Conservation (phyloP, 2,329 filamentous ascomycete genomes). For the Knufia petricola region DNA sequence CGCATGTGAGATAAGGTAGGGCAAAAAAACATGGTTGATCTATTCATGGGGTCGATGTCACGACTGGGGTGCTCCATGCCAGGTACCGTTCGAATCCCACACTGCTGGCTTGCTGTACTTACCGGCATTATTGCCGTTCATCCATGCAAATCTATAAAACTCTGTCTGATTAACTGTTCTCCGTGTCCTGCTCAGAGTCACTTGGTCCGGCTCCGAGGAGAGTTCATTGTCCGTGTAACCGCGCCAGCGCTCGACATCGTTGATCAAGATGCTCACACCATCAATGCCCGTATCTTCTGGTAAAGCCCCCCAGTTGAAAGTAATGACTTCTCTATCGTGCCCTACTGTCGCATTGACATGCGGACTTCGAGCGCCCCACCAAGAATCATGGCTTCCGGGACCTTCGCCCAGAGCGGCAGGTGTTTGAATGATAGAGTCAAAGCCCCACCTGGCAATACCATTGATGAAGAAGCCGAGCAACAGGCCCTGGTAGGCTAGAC, state of each 20-base stretch:
- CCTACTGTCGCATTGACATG: constrained; percentile 42
- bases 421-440: constrained; percentile 79
- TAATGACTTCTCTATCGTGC: constrained; percentile 31
- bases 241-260: constrained; percentile 54
- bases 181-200: constrained; percentile 15
- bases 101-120: constrained; percentile 18
- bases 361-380: constrained; percentile 36
- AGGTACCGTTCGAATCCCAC: constrained; percentile 21
- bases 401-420: constrained; percentile 54
- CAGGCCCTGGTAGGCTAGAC: constrained; percentile 78
- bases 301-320: constrained; percentile 34
- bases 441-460: constrained; percentile 88
- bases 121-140: constrained; percentile 25
- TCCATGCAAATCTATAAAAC: constrained; percentile 40
- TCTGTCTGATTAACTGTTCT: constrained; percentile 25
- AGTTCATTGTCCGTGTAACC: constrained; percentile 45
- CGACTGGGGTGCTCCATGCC: too few species aligned
- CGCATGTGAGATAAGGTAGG: too few species aligned
- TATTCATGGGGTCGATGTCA: too few species aligned
- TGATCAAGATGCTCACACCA: constrained; percentile 51
- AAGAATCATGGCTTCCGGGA: constrained; percentile 33
- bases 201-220: constrained; percentile 28
- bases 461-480: constrained; percentile 89
- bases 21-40: too few species aligned
- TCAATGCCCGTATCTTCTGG: constrained; percentile 34